Evolutionary conservation across 495 filamentous ascomycete genomes (phyloP), one percentile per base, ranked within the genome.

Genomic region (Aspergillus funiculosus): DNA sequence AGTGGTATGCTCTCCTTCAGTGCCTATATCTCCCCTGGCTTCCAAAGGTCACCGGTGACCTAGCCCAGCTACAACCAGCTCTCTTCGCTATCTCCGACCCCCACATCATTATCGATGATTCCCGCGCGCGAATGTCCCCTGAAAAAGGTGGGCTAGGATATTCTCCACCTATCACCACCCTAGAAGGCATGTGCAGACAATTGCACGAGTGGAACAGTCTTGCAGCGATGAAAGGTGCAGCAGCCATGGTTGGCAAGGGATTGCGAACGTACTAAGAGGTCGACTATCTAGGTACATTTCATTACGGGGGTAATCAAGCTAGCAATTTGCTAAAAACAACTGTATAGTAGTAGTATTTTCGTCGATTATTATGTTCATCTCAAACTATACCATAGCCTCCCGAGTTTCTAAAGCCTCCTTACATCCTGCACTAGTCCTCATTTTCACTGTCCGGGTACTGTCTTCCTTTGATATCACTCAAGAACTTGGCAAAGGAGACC

Each of bases 131-230:
- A 20, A 62, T 61, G 53, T 47, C 64, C 1, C 69, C 74, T 1
- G 59, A 60, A 14, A 29, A 62, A 14, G 77, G 77, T 4, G 76
- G 76, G 1, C 39, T 81, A 18, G 78, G 75, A 4, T 80, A 78
- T 53, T 41, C 52, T 0, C 63, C 73, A 1, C 65, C 76, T 0
- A 25, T 80, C 15, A 76, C 67, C 0, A 79, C 75, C 6, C 48
- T 79, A 6, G 69, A 79, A 5, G 77, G 76, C 3, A 72, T 80
- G 71, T 63, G 62, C 37, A 67, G 71, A 51, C 63, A 80, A 48
- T 41, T 81, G 10, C 39, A 37, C 15, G 43, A 48, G 18, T 56
- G 53, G 53, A 56, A 56, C 13, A 34, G 39, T 6, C 18, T 36
- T 39, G 59, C 54, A 14, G 50, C 49, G 29, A 21, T 19, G 17